phyloP scores from a whole-genome alignment of 1,284 basidiomycete genomes.

The Fistulina hepatica region DNA sequence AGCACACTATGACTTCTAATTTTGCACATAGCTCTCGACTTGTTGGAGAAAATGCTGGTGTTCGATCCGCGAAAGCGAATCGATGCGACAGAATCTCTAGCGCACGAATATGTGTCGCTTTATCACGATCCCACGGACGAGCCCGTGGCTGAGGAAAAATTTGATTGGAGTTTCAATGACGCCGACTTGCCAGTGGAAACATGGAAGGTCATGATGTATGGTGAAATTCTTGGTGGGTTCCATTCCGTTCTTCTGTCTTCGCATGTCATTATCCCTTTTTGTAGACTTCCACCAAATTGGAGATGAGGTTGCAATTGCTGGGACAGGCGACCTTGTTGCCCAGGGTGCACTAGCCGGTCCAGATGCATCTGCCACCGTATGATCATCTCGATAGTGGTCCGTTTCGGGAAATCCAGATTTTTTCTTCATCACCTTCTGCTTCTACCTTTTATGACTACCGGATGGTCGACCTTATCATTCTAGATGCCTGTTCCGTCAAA shows the following conservation, averaged over 20 bases:
- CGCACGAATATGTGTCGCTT: slow-evolving; percentile 91
- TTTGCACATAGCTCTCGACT: slow-evolving; percentile 66
- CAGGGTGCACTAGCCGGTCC: slow-evolving; percentile 59
- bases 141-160: slow-evolving; percentile 87
- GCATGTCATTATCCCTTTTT: slow-evolving; percentile 1
- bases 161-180: slow-evolving; percentile 99
- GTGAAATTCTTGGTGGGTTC: slow-evolving; percentile 78
- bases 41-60: slow-evolving; percentile 98
- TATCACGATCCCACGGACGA: slow-evolving; percentile 99
- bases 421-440: slow-evolving; percentile 6
- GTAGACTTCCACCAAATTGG: slow-evolving; percentile 73
- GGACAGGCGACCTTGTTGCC: slow-evolving; percentile 31
- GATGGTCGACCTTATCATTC: too few species aligned
- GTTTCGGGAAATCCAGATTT: slow-evolving; percentile 4
- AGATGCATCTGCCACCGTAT: slow-evolving; percentile 21
- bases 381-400: slow-evolving; percentile 5
- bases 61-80: slow-evolving; percentile 98
- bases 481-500: too few species aligned
- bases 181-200: slow-evolving; percentile 99
- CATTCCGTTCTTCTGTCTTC: background rate
- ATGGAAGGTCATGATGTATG: slow-evolving; percentile 99
- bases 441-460: too few species aligned
- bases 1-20: slow-evolving; percentile 8
- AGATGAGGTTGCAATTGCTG: slow-evolving; percentile 29
- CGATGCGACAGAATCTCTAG: slow-evolving; percentile 85